Conservation (phyloP, 306 rosid genomes). For the Lagenaria siceraria region DNA sequence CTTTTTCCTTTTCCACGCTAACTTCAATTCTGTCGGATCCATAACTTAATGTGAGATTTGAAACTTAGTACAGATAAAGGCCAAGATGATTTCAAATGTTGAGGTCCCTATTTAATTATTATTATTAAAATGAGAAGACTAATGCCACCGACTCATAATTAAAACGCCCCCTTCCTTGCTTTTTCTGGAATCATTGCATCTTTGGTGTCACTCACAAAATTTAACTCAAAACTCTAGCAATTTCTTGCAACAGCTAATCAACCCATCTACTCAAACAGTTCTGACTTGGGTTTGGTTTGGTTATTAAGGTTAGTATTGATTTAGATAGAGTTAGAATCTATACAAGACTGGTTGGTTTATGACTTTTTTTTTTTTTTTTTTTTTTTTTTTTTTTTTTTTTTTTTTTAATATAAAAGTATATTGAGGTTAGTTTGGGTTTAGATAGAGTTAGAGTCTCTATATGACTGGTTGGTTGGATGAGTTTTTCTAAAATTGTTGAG, state of each 20-base stretch:
- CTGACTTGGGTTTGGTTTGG: not conserved
- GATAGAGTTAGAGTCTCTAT: too few relatives aligned
- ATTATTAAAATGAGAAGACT: not conserved
- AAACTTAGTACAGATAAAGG: not conserved
- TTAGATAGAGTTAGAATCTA: not conserved
- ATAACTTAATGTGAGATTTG: not conserved
- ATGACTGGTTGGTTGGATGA: not conserved
- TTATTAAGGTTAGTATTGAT: not conserved
- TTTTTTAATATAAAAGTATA: not conserved
- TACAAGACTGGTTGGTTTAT: not conserved
- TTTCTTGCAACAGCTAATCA: not conserved
- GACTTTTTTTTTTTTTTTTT: too few relatives aligned
- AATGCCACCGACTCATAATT: conserved; percentile 11
- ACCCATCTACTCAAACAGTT: not conserved
- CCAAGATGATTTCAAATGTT: not conserved
- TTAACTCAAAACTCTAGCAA: not conserved
- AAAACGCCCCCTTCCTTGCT: not conserved
- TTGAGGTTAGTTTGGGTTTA: not conserved
- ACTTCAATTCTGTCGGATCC: conserved; percentile 8
- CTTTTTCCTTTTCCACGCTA: conserved; percentile 8
- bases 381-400: too few relatives aligned
- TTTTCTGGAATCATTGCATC: not conserved
- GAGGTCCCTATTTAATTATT: not conserved
- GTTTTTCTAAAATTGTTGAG: not conserved
- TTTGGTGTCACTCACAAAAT: not conserved